Percentiles rank a stretch among this genome's conserved stretches.
Conservation (phyloP, 1,139 yeast species). For the Pneumocystis carinii region DNA sequence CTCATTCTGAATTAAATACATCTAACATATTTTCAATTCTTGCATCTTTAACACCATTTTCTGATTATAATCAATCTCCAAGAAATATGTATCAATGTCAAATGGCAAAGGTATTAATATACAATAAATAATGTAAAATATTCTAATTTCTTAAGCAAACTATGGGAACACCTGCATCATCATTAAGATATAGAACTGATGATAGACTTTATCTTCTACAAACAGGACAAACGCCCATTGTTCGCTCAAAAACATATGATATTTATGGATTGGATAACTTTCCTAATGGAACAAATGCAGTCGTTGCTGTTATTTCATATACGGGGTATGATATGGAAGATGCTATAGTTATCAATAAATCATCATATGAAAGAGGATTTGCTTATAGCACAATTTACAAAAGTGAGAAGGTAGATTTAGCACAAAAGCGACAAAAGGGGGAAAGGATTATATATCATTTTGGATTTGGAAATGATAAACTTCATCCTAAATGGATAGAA, state of each 20-base stretch:
- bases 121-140: background rate
- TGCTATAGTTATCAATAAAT: constrained; percentile 95
- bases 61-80: constrained; percentile 97
- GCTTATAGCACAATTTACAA: constrained; percentile 95
- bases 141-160: constrained; percentile 50
- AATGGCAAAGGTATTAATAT: constrained; percentile 48
- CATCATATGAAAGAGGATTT: constrained; percentile 95
- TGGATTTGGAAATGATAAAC: constrained; percentile 84
- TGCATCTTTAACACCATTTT: constrained; percentile 93
- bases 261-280: constrained; percentile 95
- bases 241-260: constrained; percentile 82
- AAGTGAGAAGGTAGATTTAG: constrained; percentile 77
- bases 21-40: constrained; percentile 84
- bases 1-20: constrained; percentile 90
- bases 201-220: constrained; percentile 86
- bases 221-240: constrained; percentile 95
- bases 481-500: constrained; percentile 80
- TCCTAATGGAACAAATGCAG: constrained; percentile 98
- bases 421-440: constrained; percentile 68
- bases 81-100: constrained; percentile 99
- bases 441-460: constrained; percentile 91
- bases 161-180: constrained; percentile 99
- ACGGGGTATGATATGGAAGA: constrained; percentile 99
- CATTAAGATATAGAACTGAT: constrained; percentile 80
- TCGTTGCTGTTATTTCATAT: constrained; percentile 94